Evolutionary conservation across 2,329 filamentous ascomycete genomes (phyloP), one percentile per base, ranked within the genome.

Genomic region (Triangularia verruculosa): DNA sequence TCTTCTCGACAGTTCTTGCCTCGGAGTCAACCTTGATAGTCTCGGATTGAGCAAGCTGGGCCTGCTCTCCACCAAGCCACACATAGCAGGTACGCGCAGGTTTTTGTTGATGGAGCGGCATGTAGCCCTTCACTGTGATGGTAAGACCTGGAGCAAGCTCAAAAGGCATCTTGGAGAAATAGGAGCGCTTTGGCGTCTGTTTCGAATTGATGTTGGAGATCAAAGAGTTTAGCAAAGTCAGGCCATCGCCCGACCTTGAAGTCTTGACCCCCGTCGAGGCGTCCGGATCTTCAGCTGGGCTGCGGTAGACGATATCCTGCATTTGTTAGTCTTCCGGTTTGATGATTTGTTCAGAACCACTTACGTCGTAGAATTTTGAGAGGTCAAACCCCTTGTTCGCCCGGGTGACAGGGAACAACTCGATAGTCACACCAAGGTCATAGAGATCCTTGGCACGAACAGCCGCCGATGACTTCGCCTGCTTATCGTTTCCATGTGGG

Each of bases 381-480:
- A 91, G 81, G 68, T 97, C 89, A 72, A 99, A 99, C 32, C 84
- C 84, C 66, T 86, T 83, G 27, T 88, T 88, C 2, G 76, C 80
- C 0, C 85, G 85, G 24, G 89, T 91, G 63, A 99, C 94, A 0
- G 95, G 93, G 70, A 98, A 99, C 0, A 99, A 80, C 71, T 98
- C 94, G 65, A 99, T 96, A 0, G 86, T 86, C 28, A 97, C 93
- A 3, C 93, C 93, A 27, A 98, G 81, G 73, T 99, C 95, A 73
- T 97, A 98, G 22, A 99, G 76, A 78, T 99, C 95, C 74, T 97
- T 96, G 27, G 95, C 95, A 60, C 93, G 86, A 4, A 95, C 92
- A 6, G 91, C 89, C 3, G 95, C 92, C 34, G 90, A 87, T 13
- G 90, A 89, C 59, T 89, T 88, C 28, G 89, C 81, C 7, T 84